phyloP scores from a whole-genome alignment of 139 green algal species.

The Yamagishiella unicocca region DNA sequence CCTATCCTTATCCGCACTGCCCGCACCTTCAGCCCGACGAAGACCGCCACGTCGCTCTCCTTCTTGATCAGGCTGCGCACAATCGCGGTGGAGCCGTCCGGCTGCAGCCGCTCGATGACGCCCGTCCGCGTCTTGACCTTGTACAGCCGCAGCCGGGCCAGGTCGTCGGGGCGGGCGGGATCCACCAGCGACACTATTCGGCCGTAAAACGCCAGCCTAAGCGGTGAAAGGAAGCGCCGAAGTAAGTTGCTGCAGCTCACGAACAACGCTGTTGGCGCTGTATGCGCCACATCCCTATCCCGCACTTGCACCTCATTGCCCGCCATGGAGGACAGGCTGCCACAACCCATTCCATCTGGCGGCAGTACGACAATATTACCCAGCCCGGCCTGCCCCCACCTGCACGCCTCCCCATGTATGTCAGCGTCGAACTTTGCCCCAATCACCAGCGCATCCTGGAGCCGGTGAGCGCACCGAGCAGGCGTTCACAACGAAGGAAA shows the following conservation, averaged over 20 bases:
- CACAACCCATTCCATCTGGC: no score
- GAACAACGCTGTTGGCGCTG: no score
- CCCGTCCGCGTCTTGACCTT: constrained; percentile 88
- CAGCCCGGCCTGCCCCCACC: no score
- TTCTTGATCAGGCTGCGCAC: constrained; percentile 94
- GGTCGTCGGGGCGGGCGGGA: constrained; percentile 44
- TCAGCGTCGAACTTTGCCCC: constrained; percentile 89
- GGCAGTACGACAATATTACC: no score
- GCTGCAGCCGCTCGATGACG: constrained; percentile 79
- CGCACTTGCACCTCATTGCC: no score
- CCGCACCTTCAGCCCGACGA: constrained; percentile 78
- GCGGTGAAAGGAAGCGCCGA: not conserved
- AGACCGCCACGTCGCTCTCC: constrained; percentile 90
- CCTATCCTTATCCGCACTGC: not conserved
- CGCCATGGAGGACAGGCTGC: no score
- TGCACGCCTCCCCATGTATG: constrained; percentile 76
- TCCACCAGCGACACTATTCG: constrained; percentile 71
- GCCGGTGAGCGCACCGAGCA: no score
- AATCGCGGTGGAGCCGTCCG: constrained; percentile 80
- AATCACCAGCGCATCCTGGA: constrained; percentile 86
- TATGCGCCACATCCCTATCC: no score
- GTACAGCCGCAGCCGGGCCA: constrained; percentile 78
- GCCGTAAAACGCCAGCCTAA: constrained; percentile 91
- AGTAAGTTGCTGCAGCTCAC: no score
- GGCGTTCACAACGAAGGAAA: no score